phyloP scores from a whole-genome alignment of 495 filamentous ascomycete genomes.

The Penicillium chermesinum region DNA sequence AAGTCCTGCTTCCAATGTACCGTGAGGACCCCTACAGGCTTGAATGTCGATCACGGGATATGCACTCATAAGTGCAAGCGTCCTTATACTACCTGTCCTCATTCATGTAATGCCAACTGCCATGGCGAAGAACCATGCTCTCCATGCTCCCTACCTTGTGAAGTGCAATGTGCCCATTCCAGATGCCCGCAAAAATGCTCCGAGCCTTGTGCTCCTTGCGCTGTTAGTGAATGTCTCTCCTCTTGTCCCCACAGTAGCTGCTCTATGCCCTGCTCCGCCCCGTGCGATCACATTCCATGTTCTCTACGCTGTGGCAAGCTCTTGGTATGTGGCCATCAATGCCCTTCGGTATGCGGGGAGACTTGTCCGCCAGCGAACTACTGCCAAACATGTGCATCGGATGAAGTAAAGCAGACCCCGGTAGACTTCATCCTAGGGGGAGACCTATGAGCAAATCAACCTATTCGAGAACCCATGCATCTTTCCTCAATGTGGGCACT shows the following conservation, averaged over 20 bases:
- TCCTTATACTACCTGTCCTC: constrained; percentile 51
- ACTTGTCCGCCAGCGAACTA: constrained; percentile 42
- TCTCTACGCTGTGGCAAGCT: constrained; percentile 52
- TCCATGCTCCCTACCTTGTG: constrained; percentile 52
- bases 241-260: constrained; percentile 54
- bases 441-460: background rate
- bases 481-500: constrained; percentile 3
- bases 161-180: constrained; percentile 59
- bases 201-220: constrained; percentile 64
- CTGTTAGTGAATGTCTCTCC: constrained; percentile 51
- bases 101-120: constrained; percentile 50
- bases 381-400: constrained; percentile 5
- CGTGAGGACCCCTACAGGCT: constrained; percentile 18
- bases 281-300: constrained; percentile 62
- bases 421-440: constrained; percentile 2
- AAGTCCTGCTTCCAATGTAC: constrained; percentile 47
- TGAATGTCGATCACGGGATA: constrained; percentile 47
- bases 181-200: constrained; percentile 52
- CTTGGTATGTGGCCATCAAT: constrained; percentile 62
- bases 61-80: constrained; percentile 53
- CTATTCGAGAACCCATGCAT: background rate
- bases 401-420: constrained; percentile 1
- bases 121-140: constrained; percentile 50
- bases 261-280: constrained; percentile 58
- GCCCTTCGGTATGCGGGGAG: constrained; percentile 66